Evolutionary conservation across 805 yeast genomes (phyloP), one percentile per base, ranked within the genome.

Genomic region (Clavispora vitiphila): DNA sequence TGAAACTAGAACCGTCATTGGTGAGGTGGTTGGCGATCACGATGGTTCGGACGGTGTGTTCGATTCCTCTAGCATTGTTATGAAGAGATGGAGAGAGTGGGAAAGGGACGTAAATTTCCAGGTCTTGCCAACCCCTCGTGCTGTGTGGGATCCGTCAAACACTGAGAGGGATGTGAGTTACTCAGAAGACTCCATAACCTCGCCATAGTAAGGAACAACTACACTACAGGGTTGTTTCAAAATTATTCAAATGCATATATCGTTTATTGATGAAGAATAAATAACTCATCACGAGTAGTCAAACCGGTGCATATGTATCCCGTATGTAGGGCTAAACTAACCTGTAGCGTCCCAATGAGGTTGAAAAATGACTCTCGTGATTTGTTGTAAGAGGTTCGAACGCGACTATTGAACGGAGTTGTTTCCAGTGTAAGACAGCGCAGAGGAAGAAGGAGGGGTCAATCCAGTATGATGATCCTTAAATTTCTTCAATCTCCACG

Each of bases 11-110:
- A 75, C 81, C n/a, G 79, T 88, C 38, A 76, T 76, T 20, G 88
- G 79, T 9, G 86, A 77, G 32, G 80, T 72, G 53, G 78, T 81
- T 53, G 78, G 76, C 18, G 79, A 71, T 14, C 93, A 86, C 58
- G 84, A 79, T 35, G 85, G 72, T 19, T 72, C 53, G 18, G 85
- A 77, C 34, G 98, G 97, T 53, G 83, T 81, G 47, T 93, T 91
- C 60, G 98, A 91, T 61, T 86, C 93, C n/a, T 80, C 95, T 1
- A 78, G 78, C 56, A 93, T 93, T 58, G 77, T 78, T 38, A 90
- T 91, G 91, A 86, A 83, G 72, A 75, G 91, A 44, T 93, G 99
- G 99, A 78, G 87, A 59, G 98, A 93, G 50, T 89, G 79, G 69
- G 97, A 90, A 62, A 71, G 86, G 50, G 54, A 58, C 30, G 63